Evolutionary conservation across 164 flowering plant genomes (phyloP).

Genomic region (Liriodendron chinense): DNA sequence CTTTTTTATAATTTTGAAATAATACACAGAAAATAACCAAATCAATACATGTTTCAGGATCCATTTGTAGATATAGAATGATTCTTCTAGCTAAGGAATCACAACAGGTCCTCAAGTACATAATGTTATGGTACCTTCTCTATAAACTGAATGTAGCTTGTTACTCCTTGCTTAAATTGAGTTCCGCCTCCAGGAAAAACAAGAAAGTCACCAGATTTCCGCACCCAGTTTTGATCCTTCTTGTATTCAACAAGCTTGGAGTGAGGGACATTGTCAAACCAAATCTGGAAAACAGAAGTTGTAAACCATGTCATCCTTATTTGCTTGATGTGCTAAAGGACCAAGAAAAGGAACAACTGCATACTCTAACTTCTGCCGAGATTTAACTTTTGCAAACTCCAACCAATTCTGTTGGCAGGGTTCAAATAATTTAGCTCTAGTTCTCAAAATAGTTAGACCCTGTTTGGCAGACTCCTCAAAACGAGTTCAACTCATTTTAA

Average conservation of each 20-base stretch:
- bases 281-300: conserved; percentile 45
- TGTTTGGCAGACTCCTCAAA: too few relatives aligned
- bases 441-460: too few relatives aligned
- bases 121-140: conserved; percentile 45
- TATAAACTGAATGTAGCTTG: conserved; percentile 51
- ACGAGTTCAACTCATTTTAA: too few relatives aligned
- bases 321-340: neutral
- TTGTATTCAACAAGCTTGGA: conserved; percentile 93
- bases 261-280: conserved; percentile 94
- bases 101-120: neutral
- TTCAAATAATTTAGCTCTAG: neutral
- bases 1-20: neutral
- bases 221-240: conserved; percentile 92
- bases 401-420: too few relatives aligned
- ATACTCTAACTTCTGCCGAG: too few relatives aligned
- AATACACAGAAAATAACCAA: neutral
- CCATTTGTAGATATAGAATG: neutral
- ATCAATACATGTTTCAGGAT: neutral
- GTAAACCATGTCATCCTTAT: neutral
- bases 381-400: too few relatives aligned
- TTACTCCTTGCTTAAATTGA: conserved; percentile 83
- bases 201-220: conserved; percentile 57
- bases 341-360: neutral
- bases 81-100: too few relatives aligned
- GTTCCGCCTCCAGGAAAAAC: conserved; percentile 97